Evolutionary conservation across 768 basidiomycete genomes (phyloP).

Genomic region (Russula emetica): DNA sequence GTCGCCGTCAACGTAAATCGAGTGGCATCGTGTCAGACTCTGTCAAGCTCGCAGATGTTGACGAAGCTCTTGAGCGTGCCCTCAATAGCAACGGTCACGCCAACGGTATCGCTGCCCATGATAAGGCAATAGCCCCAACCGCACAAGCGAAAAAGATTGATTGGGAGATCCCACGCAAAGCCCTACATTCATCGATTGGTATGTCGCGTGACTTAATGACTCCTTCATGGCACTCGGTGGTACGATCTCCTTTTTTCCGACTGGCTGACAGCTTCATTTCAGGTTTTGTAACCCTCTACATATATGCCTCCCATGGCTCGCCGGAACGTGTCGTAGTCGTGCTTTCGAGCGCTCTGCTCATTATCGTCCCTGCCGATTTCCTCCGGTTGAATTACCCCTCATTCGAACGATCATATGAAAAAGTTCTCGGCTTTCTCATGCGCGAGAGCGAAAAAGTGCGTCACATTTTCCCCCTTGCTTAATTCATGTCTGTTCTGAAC

Average conservation of each 20-base stretch:
- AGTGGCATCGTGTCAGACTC: constrained; percentile 22
- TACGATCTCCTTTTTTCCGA: constrained; percentile 1
- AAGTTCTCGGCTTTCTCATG: constrained; percentile 76
- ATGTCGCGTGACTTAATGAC: constrained; percentile 32
- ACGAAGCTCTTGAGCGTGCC: constrained; percentile 25
- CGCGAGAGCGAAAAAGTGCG: constrained; percentile 78
- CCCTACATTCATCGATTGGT: constrained; percentile 88
- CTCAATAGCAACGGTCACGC: constrained; percentile 13
- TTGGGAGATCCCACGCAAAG: constrained; percentile 89
- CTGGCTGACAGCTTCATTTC: constrained; percentile 24
- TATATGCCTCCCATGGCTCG: constrained; percentile 49
- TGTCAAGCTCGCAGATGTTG: constrained; percentile 26
- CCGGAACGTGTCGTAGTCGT: constrained; percentile 52
- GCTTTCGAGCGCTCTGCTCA: constrained; percentile 60
- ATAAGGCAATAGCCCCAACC: not conserved
- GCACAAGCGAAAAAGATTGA: constrained; percentile 42
- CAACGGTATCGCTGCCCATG: constrained; percentile 6
- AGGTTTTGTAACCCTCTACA: constrained; percentile 62
- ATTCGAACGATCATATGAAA: constrained; percentile 71
- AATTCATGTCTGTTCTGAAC: not conserved
- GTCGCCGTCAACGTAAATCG: constrained; percentile 25
- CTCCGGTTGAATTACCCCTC: constrained; percentile 61
- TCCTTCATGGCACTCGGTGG: not conserved
- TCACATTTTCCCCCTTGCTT: not conserved
- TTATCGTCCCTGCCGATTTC: constrained; percentile 71